These are phyloP conservation scores for Adansonia grandidieri DNA, from an alignment of 441 rosid genomes.

Conservation along the genomic window DNA sequence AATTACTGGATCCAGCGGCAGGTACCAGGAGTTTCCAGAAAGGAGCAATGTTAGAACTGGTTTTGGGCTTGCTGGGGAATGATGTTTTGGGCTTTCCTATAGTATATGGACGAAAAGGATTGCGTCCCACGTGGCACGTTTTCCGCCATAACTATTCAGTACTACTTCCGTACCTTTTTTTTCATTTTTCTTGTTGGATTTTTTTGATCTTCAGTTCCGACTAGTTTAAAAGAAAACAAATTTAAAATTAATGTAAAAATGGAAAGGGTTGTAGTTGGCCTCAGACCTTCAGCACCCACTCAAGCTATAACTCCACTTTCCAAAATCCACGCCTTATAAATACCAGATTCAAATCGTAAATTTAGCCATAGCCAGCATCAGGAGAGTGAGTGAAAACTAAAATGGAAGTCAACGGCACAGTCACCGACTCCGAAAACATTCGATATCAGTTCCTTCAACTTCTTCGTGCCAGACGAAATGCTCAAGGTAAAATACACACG, in stretches of 20 bases:
- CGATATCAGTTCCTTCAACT: constrained; percentile 57
- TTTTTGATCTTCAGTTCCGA: background rate
- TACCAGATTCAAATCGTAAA: background rate
- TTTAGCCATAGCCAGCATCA: background rate
- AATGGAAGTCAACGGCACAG: constrained; percentile 28
- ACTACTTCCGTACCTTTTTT: background rate
- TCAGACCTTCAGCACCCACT: background rate
- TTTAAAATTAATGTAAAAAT: background rate
- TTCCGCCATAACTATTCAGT: background rate
- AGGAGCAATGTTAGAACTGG: background rate
- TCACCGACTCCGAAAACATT: constrained; percentile 34
- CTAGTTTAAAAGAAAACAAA: background rate
- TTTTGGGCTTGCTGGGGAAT: background rate
- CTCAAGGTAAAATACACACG: constrained; percentile 42
- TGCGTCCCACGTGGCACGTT: constrained; percentile 14
- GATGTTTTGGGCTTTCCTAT: background rate
- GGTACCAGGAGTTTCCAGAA: too few species aligned
- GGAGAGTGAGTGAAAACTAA: constrained; percentile 15
- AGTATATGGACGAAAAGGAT: background rate
- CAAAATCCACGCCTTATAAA: constrained; percentile 28
- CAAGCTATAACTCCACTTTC: constrained; percentile 26
- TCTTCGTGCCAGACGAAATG: constrained; percentile 59
- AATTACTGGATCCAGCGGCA: too few species aligned
- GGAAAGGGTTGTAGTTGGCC: background rate
- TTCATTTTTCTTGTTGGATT: background rate